These are phyloP conservation scores for Vigna trinervia DNA, from an alignment of 306 rosid genomes.

Conservation along the genomic window DNA sequence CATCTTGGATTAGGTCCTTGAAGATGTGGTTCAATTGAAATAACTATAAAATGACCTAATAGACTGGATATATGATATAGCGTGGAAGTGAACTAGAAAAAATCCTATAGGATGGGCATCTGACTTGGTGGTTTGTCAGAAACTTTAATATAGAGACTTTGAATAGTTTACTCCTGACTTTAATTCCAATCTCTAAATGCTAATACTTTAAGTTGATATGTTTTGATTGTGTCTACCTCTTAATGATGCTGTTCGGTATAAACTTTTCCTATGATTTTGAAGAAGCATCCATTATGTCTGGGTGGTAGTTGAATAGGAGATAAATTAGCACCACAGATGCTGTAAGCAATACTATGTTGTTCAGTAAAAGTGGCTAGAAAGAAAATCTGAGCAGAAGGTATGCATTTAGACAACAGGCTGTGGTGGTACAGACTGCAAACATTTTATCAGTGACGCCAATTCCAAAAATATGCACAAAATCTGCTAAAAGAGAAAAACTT, in stretches of 20 bases:
- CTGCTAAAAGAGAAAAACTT: not conserved
- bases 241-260: constrained; percentile 19
- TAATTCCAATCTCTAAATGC: constrained; percentile 14
- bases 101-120: constrained; percentile 22
- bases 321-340: constrained; percentile 24
- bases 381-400: constrained; percentile 15
- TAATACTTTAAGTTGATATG: constrained; percentile 21
- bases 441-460: not conserved
- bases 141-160: constrained; percentile 10
- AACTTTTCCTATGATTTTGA: constrained; percentile 35
- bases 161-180: constrained; percentile 30
- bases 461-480: constrained; percentile 6
- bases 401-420: constrained; percentile 7
- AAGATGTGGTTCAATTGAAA: not conserved
- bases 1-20: constrained; percentile 6
- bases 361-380: constrained; percentile 9
- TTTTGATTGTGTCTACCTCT: constrained; percentile 24
- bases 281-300: constrained; percentile 20
- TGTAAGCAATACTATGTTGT: constrained; percentile 18
- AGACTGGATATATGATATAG: constrained; percentile 36
- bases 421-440: not conserved
- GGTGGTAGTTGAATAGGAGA: constrained; percentile 31
- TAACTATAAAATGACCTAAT: constrained; percentile 18
- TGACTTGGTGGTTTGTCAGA: constrained; percentile 21
- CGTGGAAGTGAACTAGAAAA: constrained; percentile 7